A percentile compares a stretch with the other conserved stretches of the same genome.
phyloP scores from a whole-genome alignment of 495 filamentous ascomycete species.

The Aspergillus coremiiformis region DNA sequence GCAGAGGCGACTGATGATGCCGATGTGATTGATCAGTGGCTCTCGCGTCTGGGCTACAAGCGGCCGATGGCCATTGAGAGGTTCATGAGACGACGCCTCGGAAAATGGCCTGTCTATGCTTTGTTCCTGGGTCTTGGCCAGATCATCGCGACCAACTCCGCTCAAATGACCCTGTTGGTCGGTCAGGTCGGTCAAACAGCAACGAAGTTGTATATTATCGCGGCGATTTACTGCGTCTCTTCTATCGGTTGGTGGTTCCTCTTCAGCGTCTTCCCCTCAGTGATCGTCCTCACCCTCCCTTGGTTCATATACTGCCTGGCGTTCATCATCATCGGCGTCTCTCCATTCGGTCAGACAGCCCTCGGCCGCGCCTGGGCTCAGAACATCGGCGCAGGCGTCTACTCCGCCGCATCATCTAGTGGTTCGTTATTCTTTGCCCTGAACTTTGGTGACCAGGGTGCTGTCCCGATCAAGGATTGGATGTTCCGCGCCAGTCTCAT shows the following conservation, averaged over 20 bases:
- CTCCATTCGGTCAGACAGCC: constrained; percentile 43
- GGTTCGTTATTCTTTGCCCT: constrained; percentile 46
- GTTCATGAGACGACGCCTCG: constrained; percentile 40
- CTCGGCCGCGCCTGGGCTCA: constrained; percentile 43
- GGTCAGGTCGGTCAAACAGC: constrained; percentile 58
- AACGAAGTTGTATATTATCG: constrained; percentile 58
- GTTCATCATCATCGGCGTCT: constrained; percentile 59
- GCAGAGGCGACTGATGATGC: constrained; percentile 3
- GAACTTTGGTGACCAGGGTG: constrained; percentile 46
- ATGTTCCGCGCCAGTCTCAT: constrained; percentile 47
- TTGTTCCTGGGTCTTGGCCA: constrained; percentile 60
- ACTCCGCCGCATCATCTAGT: constrained; percentile 43
- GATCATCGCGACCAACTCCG: constrained; percentile 64
- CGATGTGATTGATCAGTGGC: constrained; percentile 43
- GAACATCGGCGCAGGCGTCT: constrained; percentile 42
- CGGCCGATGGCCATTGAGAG: constrained; percentile 59
- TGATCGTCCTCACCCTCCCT: constrained; percentile 50
- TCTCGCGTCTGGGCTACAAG: constrained; percentile 55
- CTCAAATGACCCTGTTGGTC: constrained; percentile 63
- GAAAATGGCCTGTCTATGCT: constrained; percentile 67
- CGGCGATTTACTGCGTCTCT: constrained; percentile 53
- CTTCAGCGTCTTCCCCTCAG: constrained; percentile 53
- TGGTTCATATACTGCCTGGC: constrained; percentile 60
- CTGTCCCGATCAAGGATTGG: constrained; percentile 43
- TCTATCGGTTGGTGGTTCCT: constrained; percentile 61